These are phyloP conservation scores for Aspergillus saccharolyticus DNA, from an alignment of 495 filamentous ascomycete species.

Conservation along the genomic window DNA sequence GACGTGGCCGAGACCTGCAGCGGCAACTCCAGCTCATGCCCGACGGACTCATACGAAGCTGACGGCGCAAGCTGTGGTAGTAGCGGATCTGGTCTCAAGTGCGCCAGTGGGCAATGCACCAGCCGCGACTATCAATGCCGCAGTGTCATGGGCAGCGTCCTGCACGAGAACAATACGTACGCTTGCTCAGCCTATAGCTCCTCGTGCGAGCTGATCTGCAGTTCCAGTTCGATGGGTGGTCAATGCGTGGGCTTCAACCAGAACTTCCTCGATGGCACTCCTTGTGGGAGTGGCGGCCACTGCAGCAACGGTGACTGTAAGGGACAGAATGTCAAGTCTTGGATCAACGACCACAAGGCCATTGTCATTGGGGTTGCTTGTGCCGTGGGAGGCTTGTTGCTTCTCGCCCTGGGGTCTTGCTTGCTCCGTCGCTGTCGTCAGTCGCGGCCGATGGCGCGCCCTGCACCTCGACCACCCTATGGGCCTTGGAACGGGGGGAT, in stretches of 20 bases:
- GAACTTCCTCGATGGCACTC: constrained; percentile 91
- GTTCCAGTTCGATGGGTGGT: constrained; percentile 59
- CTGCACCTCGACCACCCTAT: constrained; percentile 22
- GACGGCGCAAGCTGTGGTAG: constrained; percentile 68
- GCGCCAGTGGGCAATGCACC: constrained; percentile 93
- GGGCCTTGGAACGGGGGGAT: constrained; percentile 20
- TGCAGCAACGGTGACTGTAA: constrained; percentile 71
- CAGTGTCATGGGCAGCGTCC: constrained; percentile 74
- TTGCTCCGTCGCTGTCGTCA: constrained; percentile 52
- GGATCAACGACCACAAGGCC: constrained; percentile 65
- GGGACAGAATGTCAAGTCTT: constrained; percentile 60
- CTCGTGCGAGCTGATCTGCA: constrained; percentile 73
- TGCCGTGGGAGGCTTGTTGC: constrained; percentile 62
- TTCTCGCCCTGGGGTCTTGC: constrained; percentile 58
- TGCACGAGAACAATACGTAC: constrained; percentile 70
- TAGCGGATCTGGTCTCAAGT: constrained; percentile 54
- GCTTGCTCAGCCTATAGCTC: constrained; percentile 60
- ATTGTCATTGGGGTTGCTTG: constrained; percentile 70
- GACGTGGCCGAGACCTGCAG: constrained; percentile 80
- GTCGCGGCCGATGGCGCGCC: constrained; percentile 24
- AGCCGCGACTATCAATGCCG: constrained; percentile 87
- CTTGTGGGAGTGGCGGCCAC: constrained; percentile 73
- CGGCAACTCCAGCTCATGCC: constrained; percentile 69
- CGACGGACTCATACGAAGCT: constrained; percentile 58
- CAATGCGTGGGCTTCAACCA: constrained; percentile 72